Evolutionary conservation across 371 early-diverging fungal species (phyloP), one percentile per base, ranked within the genome.

Genomic region (Lichtheimia ramosa): DNA sequence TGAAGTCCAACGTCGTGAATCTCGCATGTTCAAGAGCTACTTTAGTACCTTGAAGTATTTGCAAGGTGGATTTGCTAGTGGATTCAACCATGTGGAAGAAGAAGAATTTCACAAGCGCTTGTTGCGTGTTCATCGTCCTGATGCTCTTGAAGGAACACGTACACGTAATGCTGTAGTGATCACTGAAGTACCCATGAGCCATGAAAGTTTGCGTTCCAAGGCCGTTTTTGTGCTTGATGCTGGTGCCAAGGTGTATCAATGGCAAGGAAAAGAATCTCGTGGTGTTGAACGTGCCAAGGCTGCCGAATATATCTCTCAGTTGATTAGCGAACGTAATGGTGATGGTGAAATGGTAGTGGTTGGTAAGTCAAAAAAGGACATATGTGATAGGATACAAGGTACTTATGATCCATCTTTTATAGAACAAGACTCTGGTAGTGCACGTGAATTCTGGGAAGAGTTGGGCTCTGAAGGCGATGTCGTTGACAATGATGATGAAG

Each of bases 171-270:
- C 73, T 13, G 84, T 84, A 23, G 79, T 87, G 10, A 79, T 92
- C 59, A 71, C 82, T 16, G 89, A 94, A 73, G 91, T 92, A 0
- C 64, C 81, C 13, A 65, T 82, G 48, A 58, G 70, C 14, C 59
- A 65, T 52, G 71, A 69, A n/a, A 79, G 81, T 51, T 69, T 94
- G 50, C 89, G 89, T 71, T 74, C 81, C 10, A 89, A 88, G 2
- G 92, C 91, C 63, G 92, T 91, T 41, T 94, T 92, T 65, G 79
- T 94, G 4, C 68, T 90, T 16, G 93, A 94, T 62, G 73, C 81
- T 0, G 93, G 92, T 28, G 73, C 83, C 49, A 72, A 69, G 25
- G 67, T 94, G 50, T 83, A 83, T 65, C 90, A 88, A 67, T 92
- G 90, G 89, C 91, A 92, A 60, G 93, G 94, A 15, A 60, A 61